Evolutionary conservation across 1,284 basidiomycete species (phyloP).

Genomic region (Boletus smithii): DNA sequence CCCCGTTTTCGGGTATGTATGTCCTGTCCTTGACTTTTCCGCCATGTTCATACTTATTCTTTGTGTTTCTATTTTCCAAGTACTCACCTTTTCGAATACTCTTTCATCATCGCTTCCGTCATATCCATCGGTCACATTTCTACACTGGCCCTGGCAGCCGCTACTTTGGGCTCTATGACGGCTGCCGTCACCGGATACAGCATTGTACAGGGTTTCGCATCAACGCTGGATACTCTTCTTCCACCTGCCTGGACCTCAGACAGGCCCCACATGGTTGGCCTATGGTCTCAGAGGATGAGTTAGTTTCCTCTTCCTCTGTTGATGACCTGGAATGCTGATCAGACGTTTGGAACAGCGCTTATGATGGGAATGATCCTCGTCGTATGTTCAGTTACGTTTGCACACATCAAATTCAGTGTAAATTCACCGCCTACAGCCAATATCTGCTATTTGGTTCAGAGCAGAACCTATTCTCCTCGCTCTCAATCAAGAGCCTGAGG

Average conservation of each 20-base stretch:
- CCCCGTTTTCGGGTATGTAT: slow-evolving; percentile 64
- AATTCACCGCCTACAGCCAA: slow-evolving; percentile 48
- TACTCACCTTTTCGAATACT: slow-evolving; percentile 74
- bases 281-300: slow-evolving; percentile 90
- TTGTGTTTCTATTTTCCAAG: slow-evolving; percentile 35
- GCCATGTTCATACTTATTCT: slow-evolving; percentile 1
- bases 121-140: slow-evolving; percentile 84
- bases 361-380: slow-evolving; percentile 59
- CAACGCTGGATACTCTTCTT: slow-evolving; percentile 86
- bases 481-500: slow-evolving; percentile 85
- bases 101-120: slow-evolving; percentile 69
- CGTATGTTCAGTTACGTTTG: slow-evolving; percentile 39
- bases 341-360: slow-evolving; percentile 47
- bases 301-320: slow-evolving; percentile 14
- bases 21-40: slow-evolving; percentile 29
- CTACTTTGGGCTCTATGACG: slow-evolving; percentile 84
- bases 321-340: slow-evolving; percentile 5
- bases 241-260: slow-evolving; percentile 90
- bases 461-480: slow-evolving; percentile 78
- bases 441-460: slow-evolving; percentile 73
- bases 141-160: slow-evolving; percentile 78
- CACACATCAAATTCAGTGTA: neutral
- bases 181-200: slow-evolving; percentile 70
- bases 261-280: slow-evolving; percentile 80
- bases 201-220: slow-evolving; percentile 80